A percentile compares a stretch with the other conserved stretches of the same genome.
Evolutionary conservation across 208 protist genomes (phyloP).

Genomic region (Trypanosoma vivax): DNA sequence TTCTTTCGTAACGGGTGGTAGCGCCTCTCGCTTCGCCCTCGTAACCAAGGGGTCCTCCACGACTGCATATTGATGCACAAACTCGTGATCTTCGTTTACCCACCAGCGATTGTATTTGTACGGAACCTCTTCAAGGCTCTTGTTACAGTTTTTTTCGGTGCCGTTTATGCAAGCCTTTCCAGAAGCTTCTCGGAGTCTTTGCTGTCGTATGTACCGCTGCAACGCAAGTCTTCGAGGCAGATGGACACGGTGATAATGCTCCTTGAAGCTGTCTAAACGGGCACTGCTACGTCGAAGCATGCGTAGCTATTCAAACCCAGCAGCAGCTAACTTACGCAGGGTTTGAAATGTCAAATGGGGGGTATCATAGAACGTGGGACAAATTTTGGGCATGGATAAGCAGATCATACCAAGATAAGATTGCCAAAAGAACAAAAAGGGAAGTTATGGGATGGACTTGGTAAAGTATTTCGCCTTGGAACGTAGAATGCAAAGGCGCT

Average conservation of each 20-base stretch:
- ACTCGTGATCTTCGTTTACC: slow-evolving; percentile 86
- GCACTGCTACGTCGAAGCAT: slow-evolving; percentile 62
- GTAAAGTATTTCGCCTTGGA: too few relatives aligned
- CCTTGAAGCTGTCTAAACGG: slow-evolving; percentile 73
- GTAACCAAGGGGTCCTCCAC: slow-evolving; percentile 84
- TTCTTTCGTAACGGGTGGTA: slow-evolving; percentile 73
- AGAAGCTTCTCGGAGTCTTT: slow-evolving; percentile 29
- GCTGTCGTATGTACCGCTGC: slow-evolving; percentile 56
- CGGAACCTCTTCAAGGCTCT: slow-evolving; percentile 30
- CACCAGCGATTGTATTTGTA: slow-evolving; percentile 91
- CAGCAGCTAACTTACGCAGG: too few relatives aligned
- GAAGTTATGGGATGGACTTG: too few relatives aligned
- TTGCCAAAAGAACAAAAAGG: not conserved
- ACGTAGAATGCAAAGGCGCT: too few relatives aligned
- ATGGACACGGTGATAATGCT: slow-evolving; percentile 87
- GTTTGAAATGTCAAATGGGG: not conserved
- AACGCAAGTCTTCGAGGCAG: slow-evolving; percentile 71
- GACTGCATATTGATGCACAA: slow-evolving; percentile 83
- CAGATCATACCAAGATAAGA: slow-evolving; percentile 2
- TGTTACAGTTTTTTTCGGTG: slow-evolving; percentile 19
- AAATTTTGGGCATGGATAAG: not conserved
- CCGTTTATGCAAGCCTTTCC: too few relatives aligned
- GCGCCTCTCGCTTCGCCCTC: slow-evolving; percentile 37
- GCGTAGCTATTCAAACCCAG: not conserved
- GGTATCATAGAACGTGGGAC: not conserved